These are phyloP conservation scores for Suhomyces anneliseae DNA, from an alignment of 1,139 yeast species.

Conservation along the genomic window DNA sequence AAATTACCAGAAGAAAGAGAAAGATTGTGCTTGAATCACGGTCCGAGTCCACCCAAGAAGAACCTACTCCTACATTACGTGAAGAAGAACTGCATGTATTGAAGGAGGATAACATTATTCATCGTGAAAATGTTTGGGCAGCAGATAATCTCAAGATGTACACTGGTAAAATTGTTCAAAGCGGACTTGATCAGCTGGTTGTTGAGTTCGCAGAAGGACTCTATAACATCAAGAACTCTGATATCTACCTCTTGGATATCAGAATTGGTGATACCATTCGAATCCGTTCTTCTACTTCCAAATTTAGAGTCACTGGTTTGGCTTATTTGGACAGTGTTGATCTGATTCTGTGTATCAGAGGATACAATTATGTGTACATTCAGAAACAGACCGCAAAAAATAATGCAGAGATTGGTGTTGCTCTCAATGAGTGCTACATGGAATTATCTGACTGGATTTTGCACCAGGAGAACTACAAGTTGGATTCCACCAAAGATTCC, in stretches of 20 bases:
- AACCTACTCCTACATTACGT: conserved; percentile 14
- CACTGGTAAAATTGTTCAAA: conserved; percentile 28
- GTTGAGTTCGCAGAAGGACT: conserved; percentile 37
- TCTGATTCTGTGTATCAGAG: conserved; percentile 54
- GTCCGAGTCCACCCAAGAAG: background rate
- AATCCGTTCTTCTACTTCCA: conserved; percentile 18
- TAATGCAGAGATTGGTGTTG: conserved; percentile 14
- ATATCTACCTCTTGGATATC: conserved; percentile 35
- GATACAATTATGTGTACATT: conserved; percentile 51
- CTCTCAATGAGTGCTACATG: conserved; percentile 28
- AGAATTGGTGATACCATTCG: conserved; percentile 36
- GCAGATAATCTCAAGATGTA: conserved; percentile 36
- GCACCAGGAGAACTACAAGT: conserved; percentile 33
- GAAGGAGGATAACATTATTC: conserved; percentile 19
- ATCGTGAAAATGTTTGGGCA: conserved; percentile 38
- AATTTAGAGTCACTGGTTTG: conserved; percentile 49
- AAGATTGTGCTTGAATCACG: conserved; percentile 12
- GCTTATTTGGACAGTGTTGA: conserved; percentile 13
- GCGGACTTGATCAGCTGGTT: conserved; percentile 26
- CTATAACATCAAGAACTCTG: conserved; percentile 28
- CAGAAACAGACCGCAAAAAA: conserved; percentile 22
- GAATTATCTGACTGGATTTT: conserved; percentile 42
- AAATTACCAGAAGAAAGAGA: conserved; percentile 6
- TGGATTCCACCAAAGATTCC: conserved; percentile 1
- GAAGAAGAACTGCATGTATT: conserved; percentile 23